phyloP scores from a whole-genome alignment of 192 early-diverging fungal species.

The Funneliformis geosporum region DNA sequence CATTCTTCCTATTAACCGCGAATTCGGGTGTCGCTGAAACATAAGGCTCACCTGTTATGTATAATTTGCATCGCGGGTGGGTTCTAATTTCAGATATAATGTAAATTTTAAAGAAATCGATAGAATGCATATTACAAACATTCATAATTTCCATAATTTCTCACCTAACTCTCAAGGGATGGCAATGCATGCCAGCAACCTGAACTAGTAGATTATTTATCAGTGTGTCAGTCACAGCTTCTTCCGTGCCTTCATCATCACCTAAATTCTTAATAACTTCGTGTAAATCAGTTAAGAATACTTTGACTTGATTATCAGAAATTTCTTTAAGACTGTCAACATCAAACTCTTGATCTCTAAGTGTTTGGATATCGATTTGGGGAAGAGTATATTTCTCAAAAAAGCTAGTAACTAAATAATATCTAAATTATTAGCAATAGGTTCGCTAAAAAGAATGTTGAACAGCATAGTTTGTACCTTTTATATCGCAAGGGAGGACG shows the following conservation, averaged over 20 bases:
- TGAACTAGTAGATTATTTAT: no score
- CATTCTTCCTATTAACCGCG: background rate
- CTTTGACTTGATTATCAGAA: background rate
- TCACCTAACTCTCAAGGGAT: no score
- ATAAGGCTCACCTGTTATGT: background rate
- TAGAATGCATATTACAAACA: background rate
- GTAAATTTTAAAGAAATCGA: background rate
- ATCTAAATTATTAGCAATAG: constrained; percentile 25
- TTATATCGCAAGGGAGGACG: background rate
- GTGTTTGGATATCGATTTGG: constrained; percentile 17
- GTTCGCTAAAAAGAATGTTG: background rate
- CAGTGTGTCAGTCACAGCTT: no score
- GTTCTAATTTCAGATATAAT: background rate
- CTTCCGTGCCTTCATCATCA: background rate
- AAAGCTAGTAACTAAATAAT: constrained; percentile 20
- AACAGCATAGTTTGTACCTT: constrained; percentile 16
- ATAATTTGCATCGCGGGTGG: background rate
- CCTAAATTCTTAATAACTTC: background rate
- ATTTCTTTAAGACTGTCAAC: background rate
- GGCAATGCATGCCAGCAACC: no score
- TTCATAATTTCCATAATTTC: background rate
- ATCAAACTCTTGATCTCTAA: constrained; percentile 4
- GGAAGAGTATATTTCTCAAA: constrained; percentile 27
- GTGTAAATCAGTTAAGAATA: background rate
- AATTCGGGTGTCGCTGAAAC: background rate